These are phyloP conservation scores for Tillandsia leiboldiana DNA, from an alignment of 176 grass and related monocot species.

Conservation along the genomic window DNA sequence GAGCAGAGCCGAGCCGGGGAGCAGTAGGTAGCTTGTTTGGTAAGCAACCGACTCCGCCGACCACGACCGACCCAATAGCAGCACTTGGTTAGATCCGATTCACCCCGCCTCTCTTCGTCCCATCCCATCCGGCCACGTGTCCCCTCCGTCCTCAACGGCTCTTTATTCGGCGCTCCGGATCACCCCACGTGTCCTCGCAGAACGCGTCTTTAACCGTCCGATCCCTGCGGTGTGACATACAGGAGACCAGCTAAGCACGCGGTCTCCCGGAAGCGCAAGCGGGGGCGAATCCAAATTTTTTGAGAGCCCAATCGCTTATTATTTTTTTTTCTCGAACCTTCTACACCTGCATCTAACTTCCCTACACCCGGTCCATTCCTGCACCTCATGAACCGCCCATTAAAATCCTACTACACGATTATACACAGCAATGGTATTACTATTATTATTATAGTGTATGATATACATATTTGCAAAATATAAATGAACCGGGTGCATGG, in stretches of 20 bases:
- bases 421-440: too few species aligned
- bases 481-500: too few species aligned
- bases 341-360: too few species aligned
- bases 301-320: background rate
- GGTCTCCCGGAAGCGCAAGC: background rate
- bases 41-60: constrained; percentile 4
- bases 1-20: background rate
- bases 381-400: too few species aligned
- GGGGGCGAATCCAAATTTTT: constrained; percentile 10
- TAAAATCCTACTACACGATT: too few species aligned
- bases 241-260: background rate
- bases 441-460: too few species aligned
- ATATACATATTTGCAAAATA: too few species aligned
- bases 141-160: background rate
- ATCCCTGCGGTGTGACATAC: background rate
- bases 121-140: background rate
- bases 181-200: background rate
- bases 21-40: background rate
- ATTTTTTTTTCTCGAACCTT: background rate
- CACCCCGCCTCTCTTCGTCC: background rate
- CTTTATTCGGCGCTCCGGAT: background rate
- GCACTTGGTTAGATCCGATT: background rate
- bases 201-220: background rate
- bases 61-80: background rate
- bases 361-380: too few species aligned